A percentile compares a stretch with the other conserved stretches of the same genome.
phyloP scores from a whole-genome alignment of 192 early-diverging fungal genomes.

The Coemansia sp. region DNA sequence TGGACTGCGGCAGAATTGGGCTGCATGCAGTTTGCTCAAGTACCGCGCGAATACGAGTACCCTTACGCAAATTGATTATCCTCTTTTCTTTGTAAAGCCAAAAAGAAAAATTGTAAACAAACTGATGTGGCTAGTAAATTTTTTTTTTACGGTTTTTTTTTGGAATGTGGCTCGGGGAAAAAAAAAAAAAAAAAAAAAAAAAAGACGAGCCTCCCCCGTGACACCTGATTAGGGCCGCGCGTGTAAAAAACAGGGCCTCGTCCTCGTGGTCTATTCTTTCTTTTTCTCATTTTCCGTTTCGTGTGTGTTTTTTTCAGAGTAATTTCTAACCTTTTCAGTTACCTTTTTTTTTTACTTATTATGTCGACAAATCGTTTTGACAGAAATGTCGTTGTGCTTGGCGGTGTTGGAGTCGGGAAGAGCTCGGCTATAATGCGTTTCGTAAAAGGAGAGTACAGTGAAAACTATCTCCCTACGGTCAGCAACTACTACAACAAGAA shows the following conservation, averaged over 20 bases:
- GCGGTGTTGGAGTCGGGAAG: slow-evolving; percentile 59
- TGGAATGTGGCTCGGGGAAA: background rate
- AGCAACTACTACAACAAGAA: slow-evolving; percentile 88
- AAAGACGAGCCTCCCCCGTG: background rate
- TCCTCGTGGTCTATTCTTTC: slow-evolving; percentile 2
- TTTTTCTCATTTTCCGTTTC: background rate
- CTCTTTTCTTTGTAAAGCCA: background rate
- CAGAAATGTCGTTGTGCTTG: slow-evolving; percentile 45
- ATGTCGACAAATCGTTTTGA: slow-evolving; percentile 28
- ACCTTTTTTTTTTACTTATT: slow-evolving; percentile 12
- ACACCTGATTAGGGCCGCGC: background rate
- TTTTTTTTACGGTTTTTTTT: background rate
- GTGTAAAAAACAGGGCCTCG: background rate
- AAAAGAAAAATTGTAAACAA: background rate
- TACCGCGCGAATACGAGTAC: slow-evolving; percentile 41
- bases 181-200: background rate
- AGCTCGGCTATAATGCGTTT: slow-evolving; percentile 92
- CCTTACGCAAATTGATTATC: slow-evolving; percentile 16
- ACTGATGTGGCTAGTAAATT: background rate
- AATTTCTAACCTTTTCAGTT: background rate
- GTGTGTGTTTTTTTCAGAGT: background rate
- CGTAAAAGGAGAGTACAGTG: slow-evolving; percentile 86
- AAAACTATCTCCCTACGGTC: slow-evolving; percentile 94
- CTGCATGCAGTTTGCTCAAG: slow-evolving; percentile 69
- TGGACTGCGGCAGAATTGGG: slow-evolving; percentile 75